Percentiles rank a stretch among this genome's conserved stretches.
These are phyloP conservation scores for Inga oerstediana DNA, from an alignment of 306 rosid species.

Conservation along the genomic window DNA sequence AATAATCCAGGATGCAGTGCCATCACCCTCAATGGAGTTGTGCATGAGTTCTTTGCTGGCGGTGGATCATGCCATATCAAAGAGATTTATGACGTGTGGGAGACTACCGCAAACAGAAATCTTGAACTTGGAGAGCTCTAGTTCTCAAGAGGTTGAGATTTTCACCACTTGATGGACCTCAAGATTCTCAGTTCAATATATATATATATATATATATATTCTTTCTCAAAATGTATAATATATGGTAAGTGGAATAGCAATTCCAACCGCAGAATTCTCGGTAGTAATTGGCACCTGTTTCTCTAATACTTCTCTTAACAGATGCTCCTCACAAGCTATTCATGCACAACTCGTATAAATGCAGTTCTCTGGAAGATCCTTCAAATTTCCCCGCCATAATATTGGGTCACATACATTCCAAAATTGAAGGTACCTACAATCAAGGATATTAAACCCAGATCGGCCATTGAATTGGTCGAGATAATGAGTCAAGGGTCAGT, in stretches of 20 bases:
- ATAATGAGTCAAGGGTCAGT: too few relatives aligned
- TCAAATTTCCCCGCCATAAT: background rate
- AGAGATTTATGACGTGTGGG: conserved; percentile 41
- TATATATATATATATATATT: background rate
- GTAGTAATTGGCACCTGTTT: background rate
- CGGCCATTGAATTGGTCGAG: too few relatives aligned
- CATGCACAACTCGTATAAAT: background rate
- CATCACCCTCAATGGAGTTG: conserved; percentile 53
- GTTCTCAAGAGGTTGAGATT: background rate
- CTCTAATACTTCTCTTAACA: background rate
- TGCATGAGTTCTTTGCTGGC: conserved; percentile 58
- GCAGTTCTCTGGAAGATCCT: background rate
- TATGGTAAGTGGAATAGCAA: background rate
- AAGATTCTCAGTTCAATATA: background rate
- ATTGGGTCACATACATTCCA: too few relatives aligned
- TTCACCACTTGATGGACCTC: background rate
- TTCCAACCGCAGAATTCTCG: background rate
- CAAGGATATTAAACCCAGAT: too few relatives aligned
- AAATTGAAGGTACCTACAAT: too few relatives aligned
- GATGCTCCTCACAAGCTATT: background rate
- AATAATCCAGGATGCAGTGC: conserved; percentile 58
- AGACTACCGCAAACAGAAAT: conserved; percentile 30
- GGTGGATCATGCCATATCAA: conserved; percentile 37
- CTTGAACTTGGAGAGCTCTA: background rate
- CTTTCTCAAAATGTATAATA: background rate